Evolutionary conservation across 2,329 filamentous ascomycete genomes (phyloP), one percentile per base, ranked within the genome.

Genomic region (Fusarium decemcellulare): DNA sequence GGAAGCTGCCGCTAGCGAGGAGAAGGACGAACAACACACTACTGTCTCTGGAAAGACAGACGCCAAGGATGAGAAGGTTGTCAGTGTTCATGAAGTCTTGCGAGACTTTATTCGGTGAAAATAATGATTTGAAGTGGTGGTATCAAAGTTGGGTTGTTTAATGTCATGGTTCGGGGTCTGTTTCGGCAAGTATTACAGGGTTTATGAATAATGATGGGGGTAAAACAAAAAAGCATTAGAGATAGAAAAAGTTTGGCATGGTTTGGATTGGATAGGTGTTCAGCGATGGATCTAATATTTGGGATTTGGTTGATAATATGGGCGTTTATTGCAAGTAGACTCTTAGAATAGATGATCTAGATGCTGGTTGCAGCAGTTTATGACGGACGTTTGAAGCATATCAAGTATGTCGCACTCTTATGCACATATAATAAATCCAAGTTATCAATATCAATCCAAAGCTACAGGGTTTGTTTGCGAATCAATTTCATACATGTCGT

Each of bases 231-330:
- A 52, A 52, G 6, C 18, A 40, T 16, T 2, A 23, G 50, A 40
- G 14, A 30, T 40, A 8, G 9, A 12, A 40, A 53, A 53, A 40
- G 36, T 30, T 30, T 47, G 18, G 34, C 15, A 47, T 47, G 23
- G 11, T 29, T 5, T 39, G 18, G 23, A 11, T 54, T 54, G 39
- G 39, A 9, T 8, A 23, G 39, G 42, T 44, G 27, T 11, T 36
- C 7, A n/a, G 30, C 14, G 39, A 4, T 14, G 52, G 39, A 55
- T 44, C 8, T 55, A 55, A 55, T 44, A 34, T 16, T 55, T 55
- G 16, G n/a, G 36, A 55, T 15, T 18, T 42, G 16, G n/a, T 32
- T 16, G 34, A 37, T 43, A 27, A 27, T 44, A 29, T 30, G 10
- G 8, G 42, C 4, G 39, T 16, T 30, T 12, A 30, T n/a, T 8